phyloP scores from a whole-genome alignment of 169 alveolate species.

The Neospora caninum region DNA sequence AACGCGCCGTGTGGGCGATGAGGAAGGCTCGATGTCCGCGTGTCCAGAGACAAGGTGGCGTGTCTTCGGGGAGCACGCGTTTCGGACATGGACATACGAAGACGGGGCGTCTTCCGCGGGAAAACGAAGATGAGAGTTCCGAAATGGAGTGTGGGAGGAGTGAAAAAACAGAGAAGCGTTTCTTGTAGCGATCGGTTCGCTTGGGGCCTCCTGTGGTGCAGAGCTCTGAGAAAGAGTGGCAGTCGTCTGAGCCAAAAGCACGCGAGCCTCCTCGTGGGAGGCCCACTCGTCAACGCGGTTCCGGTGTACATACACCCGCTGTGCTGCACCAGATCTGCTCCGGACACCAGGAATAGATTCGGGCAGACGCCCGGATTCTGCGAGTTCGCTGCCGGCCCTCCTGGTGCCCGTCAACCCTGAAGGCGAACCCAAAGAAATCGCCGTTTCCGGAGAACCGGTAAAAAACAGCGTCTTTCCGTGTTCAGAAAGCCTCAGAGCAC shows the following conservation, averaged over 20 bases:
- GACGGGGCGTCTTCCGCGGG: not conserved
- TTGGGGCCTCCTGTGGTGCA: not conserved
- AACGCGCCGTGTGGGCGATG: no score
- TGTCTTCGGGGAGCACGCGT: not conserved
- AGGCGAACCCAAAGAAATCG: not conserved
- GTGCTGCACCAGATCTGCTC: not conserved
- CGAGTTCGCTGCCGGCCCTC: not conserved
- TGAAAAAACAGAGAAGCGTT: not conserved
- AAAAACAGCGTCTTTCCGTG: no score
- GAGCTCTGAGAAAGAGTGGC: not conserved
- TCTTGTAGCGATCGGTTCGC: not conserved
- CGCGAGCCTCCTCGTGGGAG: slow-evolving; percentile 29
- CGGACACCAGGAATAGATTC: not conserved
- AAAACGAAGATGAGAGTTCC: not conserved
- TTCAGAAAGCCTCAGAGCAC: no score
- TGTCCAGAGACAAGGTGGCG: not conserved
- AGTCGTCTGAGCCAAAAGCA: not conserved
- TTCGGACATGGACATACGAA: no score
- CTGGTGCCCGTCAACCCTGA: not conserved
- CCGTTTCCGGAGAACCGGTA: not conserved
- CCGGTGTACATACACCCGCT: not conserved
- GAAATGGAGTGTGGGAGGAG: not conserved
- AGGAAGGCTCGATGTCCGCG: no score
- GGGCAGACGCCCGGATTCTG: not conserved
- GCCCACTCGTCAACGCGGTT: slow-evolving; percentile 15